A percentile compares a stretch with the other conserved stretches of the same genome.
Conservation (phyloP, 495 filamentous ascomycete genomes). For the Penicillium subrubescens region DNA sequence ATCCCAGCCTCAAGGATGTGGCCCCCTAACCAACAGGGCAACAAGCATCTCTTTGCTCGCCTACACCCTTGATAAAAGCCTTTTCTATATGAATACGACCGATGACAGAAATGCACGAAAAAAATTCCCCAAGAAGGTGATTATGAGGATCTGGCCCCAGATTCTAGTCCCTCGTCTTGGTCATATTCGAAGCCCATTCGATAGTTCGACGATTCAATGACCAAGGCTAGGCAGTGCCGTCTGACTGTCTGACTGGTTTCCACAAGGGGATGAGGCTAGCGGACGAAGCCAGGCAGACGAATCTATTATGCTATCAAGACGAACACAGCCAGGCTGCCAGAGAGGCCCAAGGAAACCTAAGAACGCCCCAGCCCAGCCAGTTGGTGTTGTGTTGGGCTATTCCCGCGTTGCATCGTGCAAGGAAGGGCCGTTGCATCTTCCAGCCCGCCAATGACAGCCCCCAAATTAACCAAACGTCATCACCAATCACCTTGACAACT, state of each 20-base stretch:
- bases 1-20: not conserved
- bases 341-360: not conserved
- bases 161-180: not conserved
- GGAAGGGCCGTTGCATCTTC: slow-evolving; percentile 7
- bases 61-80: not conserved
- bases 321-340: not conserved
- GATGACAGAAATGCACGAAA: not conserved
- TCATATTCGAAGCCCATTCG: not conserved
- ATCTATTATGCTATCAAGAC: not conserved
- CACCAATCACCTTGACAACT: not conserved
- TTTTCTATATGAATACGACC: not conserved
- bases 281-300: not conserved
- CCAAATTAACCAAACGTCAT: not conserved
- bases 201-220: not conserved
- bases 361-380: not conserved
- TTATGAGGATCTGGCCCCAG: not conserved
- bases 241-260: slow-evolving; percentile 1
- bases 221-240: not conserved
- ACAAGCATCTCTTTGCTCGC: not conserved
- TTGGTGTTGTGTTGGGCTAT: not conserved
- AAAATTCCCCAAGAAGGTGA: not conserved
- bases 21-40: not conserved
- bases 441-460: slow-evolving; percentile 1
- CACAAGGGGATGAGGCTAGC: not conserved
- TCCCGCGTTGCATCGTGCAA: slow-evolving; percentile 20